phyloP scores from a whole-genome alignment of 257 asterid species.

The Nicotiana otophora region DNA sequence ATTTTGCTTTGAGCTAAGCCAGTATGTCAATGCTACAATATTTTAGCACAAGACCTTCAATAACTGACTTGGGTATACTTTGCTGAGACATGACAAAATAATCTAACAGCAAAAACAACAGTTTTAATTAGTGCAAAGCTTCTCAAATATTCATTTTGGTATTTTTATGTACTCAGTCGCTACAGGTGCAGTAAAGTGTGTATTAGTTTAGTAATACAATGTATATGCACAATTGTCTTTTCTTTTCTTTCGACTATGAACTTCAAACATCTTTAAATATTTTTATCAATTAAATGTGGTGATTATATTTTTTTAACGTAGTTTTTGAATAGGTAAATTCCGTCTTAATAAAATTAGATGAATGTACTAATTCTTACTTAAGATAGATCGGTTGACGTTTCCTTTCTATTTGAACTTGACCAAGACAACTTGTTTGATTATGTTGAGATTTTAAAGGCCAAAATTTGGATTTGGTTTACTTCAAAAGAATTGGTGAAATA shows the following conservation, averaged over 20 bases:
- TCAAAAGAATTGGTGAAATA: no score
- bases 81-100: background rate
- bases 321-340: no score
- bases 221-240: background rate
- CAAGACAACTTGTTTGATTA: no score
- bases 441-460: no score
- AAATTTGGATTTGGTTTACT: no score
- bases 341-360: no score
- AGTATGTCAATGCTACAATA: background rate
- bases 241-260: background rate
- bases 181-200: background rate
- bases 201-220: background rate
- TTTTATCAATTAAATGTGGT: background rate
- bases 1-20: background rate
- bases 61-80: background rate
- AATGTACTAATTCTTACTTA: no score
- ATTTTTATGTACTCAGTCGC: background rate
- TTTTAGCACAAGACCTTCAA: background rate
- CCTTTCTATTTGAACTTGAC: no score
- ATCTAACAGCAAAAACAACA: no score
- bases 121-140: background rate
- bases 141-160: background rate
- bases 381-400: no score
- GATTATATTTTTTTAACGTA: no score
- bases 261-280: no score